Evolutionary conservation across 352 stramenopile genomes (phyloP), one percentile per base, ranked within the genome.

Genomic region (Phytophthora pluvialis): DNA sequence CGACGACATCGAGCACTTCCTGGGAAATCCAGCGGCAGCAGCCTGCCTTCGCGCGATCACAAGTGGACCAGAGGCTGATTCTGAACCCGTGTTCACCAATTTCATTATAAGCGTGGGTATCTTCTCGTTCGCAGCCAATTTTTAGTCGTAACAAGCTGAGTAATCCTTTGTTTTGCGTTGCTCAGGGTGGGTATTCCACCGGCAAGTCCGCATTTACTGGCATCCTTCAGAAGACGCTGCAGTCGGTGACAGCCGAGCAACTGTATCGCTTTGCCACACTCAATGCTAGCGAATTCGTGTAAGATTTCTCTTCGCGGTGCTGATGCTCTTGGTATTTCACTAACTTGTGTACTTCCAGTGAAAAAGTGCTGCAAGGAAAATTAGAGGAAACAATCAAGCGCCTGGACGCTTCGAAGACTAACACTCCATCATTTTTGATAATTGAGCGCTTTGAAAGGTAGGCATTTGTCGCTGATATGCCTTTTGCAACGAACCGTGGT

Each of bases 401-500:
- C 11, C 10, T 75, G 10, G 62, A 73, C 4, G 67, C 53, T 38
- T 71, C 45, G 4, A 78, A 75, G 36, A 38, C 56, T 10, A 67
- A 42, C 7, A 57, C 66, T 0, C 58, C 54, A 3, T 64, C 62
- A 1, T 91, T 80, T 43, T 18, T 93, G 10, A 69, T 78, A 18
- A 69, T 93, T 39, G 79, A 91, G 18, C 74, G 75, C 35, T 90
- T 89, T 28, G 78, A 91, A 64, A 64, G 48, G 84, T 93, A 46
- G 7, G 28, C 0, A 5, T 15, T 36, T 21, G 26, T 25, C 11
- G 16, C 25, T 5, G 28, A 47, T 3, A 25, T 46, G 51, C 11
- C 2, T 1, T 44, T 21, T 52, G 15, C 25, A 7, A n/a, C 7
- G 21, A 45, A 18, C 18, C 3, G 16, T n/a, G 39, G n/a, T 2